Conservation (phyloP, 1,284 basidiomycete species). For the Malassezia equina region DNA sequence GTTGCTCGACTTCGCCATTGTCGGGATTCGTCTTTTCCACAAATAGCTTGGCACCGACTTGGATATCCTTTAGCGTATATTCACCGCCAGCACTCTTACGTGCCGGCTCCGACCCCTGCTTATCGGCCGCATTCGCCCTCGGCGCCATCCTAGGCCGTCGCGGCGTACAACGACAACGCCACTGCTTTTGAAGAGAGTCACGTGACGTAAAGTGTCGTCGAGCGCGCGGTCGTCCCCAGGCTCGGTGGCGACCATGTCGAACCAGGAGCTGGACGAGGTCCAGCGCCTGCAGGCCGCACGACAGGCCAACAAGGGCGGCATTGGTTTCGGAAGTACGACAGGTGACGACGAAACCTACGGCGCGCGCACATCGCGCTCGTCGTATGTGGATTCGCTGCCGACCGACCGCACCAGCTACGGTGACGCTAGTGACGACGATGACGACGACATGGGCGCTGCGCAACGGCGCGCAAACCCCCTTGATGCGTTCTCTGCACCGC, state of each 20-base stretch:
- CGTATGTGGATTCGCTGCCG: slow-evolving; percentile 34
- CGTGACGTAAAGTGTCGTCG: slow-evolving; percentile 2
- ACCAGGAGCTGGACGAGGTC: slow-evolving; percentile 28
- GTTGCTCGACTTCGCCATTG: slow-evolving; percentile 39
- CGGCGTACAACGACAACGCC: background rate
- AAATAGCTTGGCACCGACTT: slow-evolving; percentile 39
- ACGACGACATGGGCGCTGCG: slow-evolving; percentile 12
- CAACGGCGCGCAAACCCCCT: slow-evolving; percentile 30
- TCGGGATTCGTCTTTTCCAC: slow-evolving; percentile 40
- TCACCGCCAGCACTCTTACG: slow-evolving; percentile 31
- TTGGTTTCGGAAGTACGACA: slow-evolving; percentile 19
- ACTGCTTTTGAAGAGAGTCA: background rate
- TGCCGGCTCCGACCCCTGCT: background rate
- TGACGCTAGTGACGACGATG: slow-evolving; percentile 23
- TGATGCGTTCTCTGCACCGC: slow-evolving; percentile 62
- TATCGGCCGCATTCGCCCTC: slow-evolving; percentile 12
- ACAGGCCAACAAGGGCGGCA: slow-evolving; percentile 1
- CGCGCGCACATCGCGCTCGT: slow-evolving; percentile 4
- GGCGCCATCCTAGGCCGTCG: slow-evolving; percentile 22
- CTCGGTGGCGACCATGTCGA: slow-evolving; percentile 18
- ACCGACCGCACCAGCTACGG: slow-evolving; percentile 9
- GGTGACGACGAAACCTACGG: slow-evolving; percentile 31
- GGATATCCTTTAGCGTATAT: slow-evolving; percentile 33
- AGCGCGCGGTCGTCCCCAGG: background rate
- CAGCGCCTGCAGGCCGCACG: slow-evolving; percentile 26